A percentile compares a stretch with the other conserved stretches of the same genome.
Conservation (phyloP, 2,329 filamentous ascomycete species). For the Cladophialophora psammophila region DNA sequence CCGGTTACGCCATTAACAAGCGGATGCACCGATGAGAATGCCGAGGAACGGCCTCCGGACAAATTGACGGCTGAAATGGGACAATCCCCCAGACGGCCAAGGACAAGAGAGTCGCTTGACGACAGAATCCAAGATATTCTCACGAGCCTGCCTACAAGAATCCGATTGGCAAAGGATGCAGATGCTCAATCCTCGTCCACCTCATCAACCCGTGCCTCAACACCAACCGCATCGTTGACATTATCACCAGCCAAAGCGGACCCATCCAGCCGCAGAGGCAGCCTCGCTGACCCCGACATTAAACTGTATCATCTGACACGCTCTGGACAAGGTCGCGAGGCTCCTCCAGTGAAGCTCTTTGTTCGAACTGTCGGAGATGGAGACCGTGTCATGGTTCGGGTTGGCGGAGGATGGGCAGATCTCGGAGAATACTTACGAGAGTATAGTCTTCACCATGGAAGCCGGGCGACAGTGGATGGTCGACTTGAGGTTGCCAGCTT, state of each 20-base stretch:
- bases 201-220: conserved; percentile 57
- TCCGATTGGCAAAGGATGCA: conserved; percentile 66
- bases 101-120: conserved; percentile 66
- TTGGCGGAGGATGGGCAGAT: conserved; percentile 98
- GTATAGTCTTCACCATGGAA: conserved; percentile 85
- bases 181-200: conserved; percentile 45
- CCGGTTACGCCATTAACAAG: conserved; percentile 29
- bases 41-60: background rate
- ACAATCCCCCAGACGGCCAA: conserved; percentile 11
- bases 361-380: conserved; percentile 92
- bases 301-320: conserved; percentile 91
- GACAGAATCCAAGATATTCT: conserved; percentile 82
- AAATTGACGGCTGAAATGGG: background rate
- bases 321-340: conserved; percentile 64
- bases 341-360: conserved; percentile 86
- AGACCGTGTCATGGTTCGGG: conserved; percentile 95
- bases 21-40: conserved; percentile 26
- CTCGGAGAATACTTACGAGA: conserved; percentile 92
- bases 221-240: conserved; percentile 71
- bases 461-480: conserved; percentile 66
- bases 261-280: conserved; percentile 51
- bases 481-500: conserved; percentile 64
- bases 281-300: conserved; percentile 72
- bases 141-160: conserved; percentile 77
- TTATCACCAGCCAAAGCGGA: conserved; percentile 63